Conservation (phyloP, 441 rosid species). For the Populus hybrid region DNA sequence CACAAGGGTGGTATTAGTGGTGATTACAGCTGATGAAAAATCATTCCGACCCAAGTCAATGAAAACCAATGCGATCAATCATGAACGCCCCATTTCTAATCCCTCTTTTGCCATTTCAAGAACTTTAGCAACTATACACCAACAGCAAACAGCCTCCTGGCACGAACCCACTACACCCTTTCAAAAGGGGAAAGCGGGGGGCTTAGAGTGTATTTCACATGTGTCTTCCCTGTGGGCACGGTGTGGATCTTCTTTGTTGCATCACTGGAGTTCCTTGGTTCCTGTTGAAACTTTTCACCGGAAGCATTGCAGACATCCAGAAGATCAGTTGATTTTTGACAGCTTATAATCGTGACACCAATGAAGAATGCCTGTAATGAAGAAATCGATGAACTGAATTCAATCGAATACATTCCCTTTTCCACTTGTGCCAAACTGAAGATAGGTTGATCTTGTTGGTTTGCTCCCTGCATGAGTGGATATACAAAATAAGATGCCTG, state of each 20-base stretch:
- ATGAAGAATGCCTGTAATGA: constrained; percentile 69
- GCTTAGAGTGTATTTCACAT: constrained; percentile 48
- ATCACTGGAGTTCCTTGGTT: constrained; percentile 11
- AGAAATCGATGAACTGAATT: constrained; percentile 58
- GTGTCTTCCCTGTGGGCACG: constrained; percentile 17
- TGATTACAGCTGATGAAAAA: constrained; percentile 5
- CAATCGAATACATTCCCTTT: constrained; percentile 59
- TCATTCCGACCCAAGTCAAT: background rate
- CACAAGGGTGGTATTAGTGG: background rate
- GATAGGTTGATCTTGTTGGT: constrained; percentile 33
- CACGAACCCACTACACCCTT: constrained; percentile 42
- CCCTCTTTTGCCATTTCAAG: background rate
- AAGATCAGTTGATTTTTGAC: constrained; percentile 34
- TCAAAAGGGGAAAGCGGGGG: constrained; percentile 84
- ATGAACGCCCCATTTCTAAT: background rate
- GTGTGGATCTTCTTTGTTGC: constrained; percentile 18
- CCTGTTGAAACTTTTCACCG: constrained; percentile 25
- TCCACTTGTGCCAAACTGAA: constrained; percentile 55
- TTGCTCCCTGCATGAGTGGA: constrained; percentile 46
- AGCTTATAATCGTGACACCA: constrained; percentile 44
- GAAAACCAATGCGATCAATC: background rate
- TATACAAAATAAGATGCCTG: background rate
- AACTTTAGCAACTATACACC: constrained; percentile 2
- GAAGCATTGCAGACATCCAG: constrained; percentile 14
- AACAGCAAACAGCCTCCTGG: constrained; percentile 5